A percentile compares a stretch with the other conserved stretches of the same genome.
phyloP scores from a whole-genome alignment of 1,284 basidiomycete species.

The Ceratorhiza oryzae-sativae region DNA sequence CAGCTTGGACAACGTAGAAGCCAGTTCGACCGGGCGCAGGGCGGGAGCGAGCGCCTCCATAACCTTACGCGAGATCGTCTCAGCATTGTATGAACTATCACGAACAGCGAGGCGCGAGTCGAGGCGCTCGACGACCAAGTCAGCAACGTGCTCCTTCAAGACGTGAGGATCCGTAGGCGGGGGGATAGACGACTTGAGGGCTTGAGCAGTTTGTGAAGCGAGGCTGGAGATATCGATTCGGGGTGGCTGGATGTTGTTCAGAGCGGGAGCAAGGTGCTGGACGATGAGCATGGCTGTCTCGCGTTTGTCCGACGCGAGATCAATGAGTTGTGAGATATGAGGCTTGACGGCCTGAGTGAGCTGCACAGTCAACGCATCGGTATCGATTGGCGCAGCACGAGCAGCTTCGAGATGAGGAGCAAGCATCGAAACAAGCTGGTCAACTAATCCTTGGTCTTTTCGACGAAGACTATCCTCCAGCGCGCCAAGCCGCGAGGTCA shows the following conservation, averaged over 20 bases:
- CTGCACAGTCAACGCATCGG: constrained; percentile 73
- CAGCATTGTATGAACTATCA: constrained; percentile 66
- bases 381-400: constrained; percentile 71
- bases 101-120: constrained; percentile 78
- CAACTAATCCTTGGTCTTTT: constrained; percentile 38
- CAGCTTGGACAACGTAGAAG: constrained; percentile 50
- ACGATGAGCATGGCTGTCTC: constrained; percentile 83
- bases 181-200: constrained; percentile 71
- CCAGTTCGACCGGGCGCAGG: constrained; percentile 57
- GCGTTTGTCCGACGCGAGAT: constrained; percentile 82
- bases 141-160: constrained; percentile 84
- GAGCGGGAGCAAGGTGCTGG: constrained; percentile 69
- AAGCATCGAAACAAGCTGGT: constrained; percentile 60
- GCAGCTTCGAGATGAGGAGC: constrained; percentile 66
- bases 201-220: constrained; percentile 64
- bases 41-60: constrained; percentile 60
- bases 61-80: constrained; percentile 60
- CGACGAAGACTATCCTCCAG: constrained; percentile 48
- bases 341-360: constrained; percentile 84
- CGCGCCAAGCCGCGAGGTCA: constrained; percentile 66
- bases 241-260: constrained; percentile 58
- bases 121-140: constrained; percentile 80
- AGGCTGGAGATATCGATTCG: constrained; percentile 63
- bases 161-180: constrained; percentile 75
- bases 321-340: constrained; percentile 83